A percentile compares a stretch with the other conserved stretches of the same genome.
Evolutionary conservation across 164 flowering plant genomes (phyloP).

Genomic region (Tinospora cordifolia): DNA sequence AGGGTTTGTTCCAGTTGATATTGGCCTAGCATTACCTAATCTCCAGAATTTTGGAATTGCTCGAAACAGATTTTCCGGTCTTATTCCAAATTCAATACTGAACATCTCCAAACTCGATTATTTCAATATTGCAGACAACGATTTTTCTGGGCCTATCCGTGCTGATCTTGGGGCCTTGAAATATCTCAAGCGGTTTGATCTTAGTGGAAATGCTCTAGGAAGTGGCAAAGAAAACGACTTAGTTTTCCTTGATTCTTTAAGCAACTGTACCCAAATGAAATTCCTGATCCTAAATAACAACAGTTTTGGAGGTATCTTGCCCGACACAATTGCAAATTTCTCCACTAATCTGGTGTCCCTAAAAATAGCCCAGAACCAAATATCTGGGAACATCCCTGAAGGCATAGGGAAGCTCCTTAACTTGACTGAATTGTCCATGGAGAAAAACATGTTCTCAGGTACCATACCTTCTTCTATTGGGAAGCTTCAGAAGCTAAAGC

Average conservation of each 20-base stretch:
- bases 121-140: constrained; percentile 6
- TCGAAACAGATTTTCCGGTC: neutral
- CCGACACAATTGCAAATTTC: constrained; percentile 18
- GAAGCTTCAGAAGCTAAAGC: constrained; percentile 5
- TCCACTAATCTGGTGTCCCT: constrained; percentile 16
- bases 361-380: constrained; percentile 16
- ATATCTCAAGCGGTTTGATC: constrained; percentile 6
- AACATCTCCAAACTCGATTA: neutral
- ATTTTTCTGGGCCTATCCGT: constrained; percentile 19
- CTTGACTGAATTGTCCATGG: constrained; percentile 15
- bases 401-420: constrained; percentile 24
- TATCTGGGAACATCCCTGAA: constrained; percentile 30
- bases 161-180: constrained; percentile 14
- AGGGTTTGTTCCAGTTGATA: constrained; percentile 6
- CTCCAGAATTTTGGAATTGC: neutral
- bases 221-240: too few relatives aligned
- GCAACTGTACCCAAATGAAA: constrained; percentile 12
- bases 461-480: constrained; percentile 13
- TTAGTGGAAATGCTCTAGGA: too few relatives aligned
- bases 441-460: constrained; percentile 8
- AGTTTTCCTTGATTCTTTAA: too few relatives aligned
- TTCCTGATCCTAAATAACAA: constrained; percentile 18
- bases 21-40: constrained; percentile 11
- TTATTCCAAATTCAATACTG: neutral
- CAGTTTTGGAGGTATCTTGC: constrained; percentile 13